Percentiles rank a stretch among this genome's conserved stretches.
Conservation (phyloP, 495 filamentous ascomycete species). For the Neurospora cerealis region DNA sequence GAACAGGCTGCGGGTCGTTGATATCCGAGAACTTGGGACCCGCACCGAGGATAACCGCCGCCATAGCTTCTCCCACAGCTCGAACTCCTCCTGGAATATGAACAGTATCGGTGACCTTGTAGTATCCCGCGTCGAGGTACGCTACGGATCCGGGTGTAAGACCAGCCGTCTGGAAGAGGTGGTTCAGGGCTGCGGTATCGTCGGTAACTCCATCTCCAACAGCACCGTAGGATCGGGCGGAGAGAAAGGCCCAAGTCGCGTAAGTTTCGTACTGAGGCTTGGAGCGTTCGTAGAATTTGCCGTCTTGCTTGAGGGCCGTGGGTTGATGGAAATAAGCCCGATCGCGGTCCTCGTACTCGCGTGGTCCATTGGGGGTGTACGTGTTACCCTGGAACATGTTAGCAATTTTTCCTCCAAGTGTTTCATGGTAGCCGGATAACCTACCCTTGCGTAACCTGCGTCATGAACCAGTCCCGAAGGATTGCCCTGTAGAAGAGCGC, state of each 20-base stretch:
- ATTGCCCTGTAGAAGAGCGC: constrained; percentile 34
- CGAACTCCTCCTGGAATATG: constrained; percentile 43
- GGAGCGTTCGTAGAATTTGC: constrained; percentile 51
- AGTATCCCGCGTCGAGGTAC: constrained; percentile 52
- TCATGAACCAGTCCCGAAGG: constrained; percentile 12
- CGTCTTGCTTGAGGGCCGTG: constrained; percentile 17
- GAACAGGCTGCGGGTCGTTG: constrained; percentile 36
- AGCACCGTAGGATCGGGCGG: constrained; percentile 14
- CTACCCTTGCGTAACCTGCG: constrained; percentile 21
- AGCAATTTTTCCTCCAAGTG: neutral
- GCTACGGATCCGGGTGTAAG: constrained; percentile 30
- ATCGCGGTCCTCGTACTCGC: constrained; percentile 8
- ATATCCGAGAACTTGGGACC: constrained; percentile 39
- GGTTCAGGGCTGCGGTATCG: constrained; percentile 20
- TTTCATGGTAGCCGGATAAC: constrained; percentile 16
- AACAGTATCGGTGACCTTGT: constrained; percentile 30
- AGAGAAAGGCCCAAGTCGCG: constrained; percentile 27
- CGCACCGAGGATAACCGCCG: constrained; percentile 25
- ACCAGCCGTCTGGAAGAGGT: constrained; percentile 10
- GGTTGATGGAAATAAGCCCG: constrained; percentile 12
- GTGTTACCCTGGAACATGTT: constrained; percentile 13
- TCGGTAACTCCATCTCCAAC: constrained; percentile 23
- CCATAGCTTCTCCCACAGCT: constrained; percentile 38
- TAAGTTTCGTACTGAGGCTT: constrained; percentile 56
- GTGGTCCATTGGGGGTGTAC: constrained; percentile 16